Evolutionary conservation across 2,329 filamentous ascomycete genomes (phyloP), one percentile per base, ranked within the genome.

Genomic region (Rosellinia necatrix): DNA sequence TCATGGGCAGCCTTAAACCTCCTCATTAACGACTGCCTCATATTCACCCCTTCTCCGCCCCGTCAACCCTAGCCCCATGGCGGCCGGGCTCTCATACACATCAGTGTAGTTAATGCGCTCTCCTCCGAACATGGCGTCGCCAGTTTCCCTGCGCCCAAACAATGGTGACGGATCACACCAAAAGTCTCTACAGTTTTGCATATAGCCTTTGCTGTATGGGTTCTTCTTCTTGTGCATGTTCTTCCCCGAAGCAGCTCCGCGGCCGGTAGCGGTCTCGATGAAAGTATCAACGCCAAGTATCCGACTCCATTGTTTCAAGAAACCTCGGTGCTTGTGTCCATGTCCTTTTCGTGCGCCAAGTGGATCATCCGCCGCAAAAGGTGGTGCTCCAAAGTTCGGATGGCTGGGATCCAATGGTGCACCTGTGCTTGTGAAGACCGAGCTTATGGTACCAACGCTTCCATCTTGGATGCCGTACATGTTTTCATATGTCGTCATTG

Each of bases 151-250:
- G 65, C 81, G 84, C 9, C 88, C 86, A 70, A 96, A 93, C 15
- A 96, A 72, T 0, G 93, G 89, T 2, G 90, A 87, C 1, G 90
- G 86, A 70, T 97, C 94, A 67, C 90, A 93, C 91, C 92, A 97
- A 72, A 99, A 99, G 73, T 99, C 96, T 63, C 85, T 88, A 74
- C 94, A 99, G 70, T 99, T 99, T 56, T 87, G 83, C n/a, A 96
- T 66, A 34, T 91, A 80, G 6, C 94, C 94, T 27, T 86, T 81
- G 55, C 87, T 93, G 72, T 93, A 99, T 0, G 92, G 92, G 71
- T 97, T 99, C 63, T 80, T 80, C 70, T 82, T 82, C 53, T 80
- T 79, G 61, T 81, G 75, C 64, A 78, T 80, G 74, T 78, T 77
- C 70, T 80, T 76, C 42, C 64, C 65, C 2, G 68, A 70, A 7